Percentiles rank a stretch among this genome's conserved stretches.
Evolutionary conservation across 371 early-diverging fungal genomes (phyloP).

Genomic region (Rhizopus stolonifer): DNA sequence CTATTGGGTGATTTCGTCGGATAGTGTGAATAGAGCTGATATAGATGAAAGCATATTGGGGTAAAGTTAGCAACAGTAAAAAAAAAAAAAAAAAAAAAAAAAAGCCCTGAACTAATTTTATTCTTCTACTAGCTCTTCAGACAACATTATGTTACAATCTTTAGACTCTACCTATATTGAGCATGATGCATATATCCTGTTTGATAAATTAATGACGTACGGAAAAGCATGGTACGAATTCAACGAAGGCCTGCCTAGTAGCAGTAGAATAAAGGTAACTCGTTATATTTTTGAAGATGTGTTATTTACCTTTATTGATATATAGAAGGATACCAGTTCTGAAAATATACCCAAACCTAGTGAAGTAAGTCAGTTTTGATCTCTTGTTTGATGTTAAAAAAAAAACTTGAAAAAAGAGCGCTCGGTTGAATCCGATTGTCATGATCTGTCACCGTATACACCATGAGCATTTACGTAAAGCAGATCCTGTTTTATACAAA

Average conservation of each 20-base stretch:
- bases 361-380: constrained; percentile 10
- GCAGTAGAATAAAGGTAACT: constrained; percentile 20
- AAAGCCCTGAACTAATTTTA: not conserved
- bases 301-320: not conserved
- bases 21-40: constrained; percentile 36
- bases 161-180: constrained; percentile 63
- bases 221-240: constrained; percentile 87
- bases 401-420: constrained; percentile 13
- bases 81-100: not conserved
- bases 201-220: constrained; percentile 78
- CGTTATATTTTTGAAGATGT: not conserved
- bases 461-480: constrained; percentile 62
- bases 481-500: constrained; percentile 69
- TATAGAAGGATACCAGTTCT: constrained; percentile 10
- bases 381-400: not conserved
- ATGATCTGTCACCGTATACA: constrained; percentile 71
- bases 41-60: constrained; percentile 12
- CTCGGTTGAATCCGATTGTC: constrained; percentile 69
- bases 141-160: constrained; percentile 32
- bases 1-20: constrained; percentile 71
- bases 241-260: constrained; percentile 42
- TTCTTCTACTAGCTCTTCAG: constrained; percentile 17
- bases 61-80: too few relatives aligned
- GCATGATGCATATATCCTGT: constrained; percentile 84
- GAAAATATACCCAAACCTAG: constrained; percentile 20